Evolutionary conservation across 1,284 basidiomycete genomes (phyloP).

Genomic region (Laetiporus sulphureus): DNA sequence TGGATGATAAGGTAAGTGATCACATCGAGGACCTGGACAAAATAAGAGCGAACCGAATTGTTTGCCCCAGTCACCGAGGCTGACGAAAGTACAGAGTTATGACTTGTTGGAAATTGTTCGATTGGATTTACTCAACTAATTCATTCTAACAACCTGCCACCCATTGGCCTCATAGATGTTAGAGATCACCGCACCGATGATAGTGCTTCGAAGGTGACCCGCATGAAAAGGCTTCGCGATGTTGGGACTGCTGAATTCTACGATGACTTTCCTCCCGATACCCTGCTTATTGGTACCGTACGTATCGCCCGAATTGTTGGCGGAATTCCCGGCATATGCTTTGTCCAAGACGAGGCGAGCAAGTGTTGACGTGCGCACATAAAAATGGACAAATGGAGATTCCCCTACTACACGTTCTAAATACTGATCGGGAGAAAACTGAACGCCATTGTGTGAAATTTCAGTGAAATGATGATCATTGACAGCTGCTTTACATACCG

Average conservation of each 20-base stretch:
- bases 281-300: conserved; percentile 78
- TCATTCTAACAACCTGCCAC: conserved; percentile 88
- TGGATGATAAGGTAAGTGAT: conserved; percentile 38
- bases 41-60: conserved; percentile 51
- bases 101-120: no score
- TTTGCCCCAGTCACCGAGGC: conserved; percentile 90
- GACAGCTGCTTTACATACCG: no score
- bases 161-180: conserved; percentile 93
- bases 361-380: conserved; percentile 66
- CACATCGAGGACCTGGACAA: no score
- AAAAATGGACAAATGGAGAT: conserved; percentile 82
- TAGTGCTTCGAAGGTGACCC: conserved; percentile 93
- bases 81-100: no score
- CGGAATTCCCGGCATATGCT: conserved; percentile 71
- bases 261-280: conserved; percentile 71
- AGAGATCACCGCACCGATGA: conserved; percentile 91
- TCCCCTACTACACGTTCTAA: conserved; percentile 62
- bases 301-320: conserved; percentile 42
- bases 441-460: not conserved
- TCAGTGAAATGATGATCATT: no score
- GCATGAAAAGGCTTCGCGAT: conserved; percentile 99
- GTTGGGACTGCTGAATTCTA: conserved; percentile 95
- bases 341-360: conserved; percentile 75
- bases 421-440: conserved; percentile 68
- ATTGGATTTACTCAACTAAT: no score